phyloP scores from a whole-genome alignment of 1,284 basidiomycete genomes.

The Moesziomyces parantarcticus region DNA sequence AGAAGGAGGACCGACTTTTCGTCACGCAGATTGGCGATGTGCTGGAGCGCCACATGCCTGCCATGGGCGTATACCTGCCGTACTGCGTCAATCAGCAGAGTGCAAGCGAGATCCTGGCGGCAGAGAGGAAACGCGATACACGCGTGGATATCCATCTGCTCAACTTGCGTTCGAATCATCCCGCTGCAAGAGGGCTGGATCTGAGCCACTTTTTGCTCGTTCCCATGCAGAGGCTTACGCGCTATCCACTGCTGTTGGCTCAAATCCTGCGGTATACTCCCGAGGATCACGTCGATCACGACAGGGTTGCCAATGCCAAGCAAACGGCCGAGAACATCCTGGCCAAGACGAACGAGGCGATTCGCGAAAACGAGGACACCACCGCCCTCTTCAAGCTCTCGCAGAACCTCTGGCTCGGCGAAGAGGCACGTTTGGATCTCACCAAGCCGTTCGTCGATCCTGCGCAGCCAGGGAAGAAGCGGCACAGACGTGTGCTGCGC shows the following conservation, averaged over 20 bases:
- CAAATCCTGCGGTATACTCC: constrained; percentile 93
- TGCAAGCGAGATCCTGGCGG: constrained; percentile 82
- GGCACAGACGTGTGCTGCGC: constrained; percentile 76
- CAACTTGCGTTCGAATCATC: constrained; percentile 79
- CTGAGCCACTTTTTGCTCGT: constrained; percentile 88
- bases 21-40: constrained; percentile 89
- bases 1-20: constrained; percentile 88
- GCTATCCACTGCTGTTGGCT: constrained; percentile 92
- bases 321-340: constrained; percentile 79
- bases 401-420: constrained; percentile 79
- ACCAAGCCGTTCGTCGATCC: constrained; percentile 83
- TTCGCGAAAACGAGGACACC: constrained; percentile 82
- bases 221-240: constrained; percentile 94
- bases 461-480: constrained; percentile 71
- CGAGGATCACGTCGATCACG: constrained; percentile 83
- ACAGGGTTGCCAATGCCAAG: constrained; percentile 73
- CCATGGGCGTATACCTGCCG: constrained; percentile 83
- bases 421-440: constrained; percentile 72
- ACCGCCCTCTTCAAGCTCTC: constrained; percentile 80
- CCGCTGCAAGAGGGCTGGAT: constrained; percentile 82
- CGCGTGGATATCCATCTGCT: constrained; percentile 77
- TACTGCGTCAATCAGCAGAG: constrained; percentile 91
- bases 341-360: constrained; percentile 85
- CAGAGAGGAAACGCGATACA: constrained; percentile 77
- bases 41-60: constrained; percentile 77